Base-by-base conservation (phyloP, 1,284 basidiomycete genomes). In the Cutaneotrichosporon sp. region DNA sequence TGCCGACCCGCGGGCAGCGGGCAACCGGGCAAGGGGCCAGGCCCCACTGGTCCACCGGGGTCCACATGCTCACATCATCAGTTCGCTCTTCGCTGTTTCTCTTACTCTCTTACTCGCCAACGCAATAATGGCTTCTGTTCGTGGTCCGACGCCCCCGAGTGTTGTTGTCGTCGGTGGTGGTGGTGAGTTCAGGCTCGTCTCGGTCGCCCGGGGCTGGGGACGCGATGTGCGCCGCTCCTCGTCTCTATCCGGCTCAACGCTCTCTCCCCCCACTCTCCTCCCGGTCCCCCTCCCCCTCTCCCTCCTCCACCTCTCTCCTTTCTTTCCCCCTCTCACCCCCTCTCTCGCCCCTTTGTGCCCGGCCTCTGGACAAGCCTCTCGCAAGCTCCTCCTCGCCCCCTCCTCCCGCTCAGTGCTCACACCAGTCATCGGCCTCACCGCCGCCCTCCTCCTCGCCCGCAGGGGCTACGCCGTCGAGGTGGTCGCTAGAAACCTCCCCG, bases 401-500 rank as follows among this genome's bases (percentile, higher is more conserved):
- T 5, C 9, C 42, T 22, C 9, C 42, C 25, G 14, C 16, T 11
- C 16, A 14, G 20, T 18, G 33, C 54, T 60, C 24, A 53, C 24
- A 11, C 20, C 54, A 67, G 66, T 67, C 31, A 63, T 67, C 31
- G 66, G 66, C 52, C 54, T 67, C 36, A 67, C 66, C 14, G 60
- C 58, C 7, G 66, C 66, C 29, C 61, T 67, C 25, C n/a, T 63
- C 29, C 63, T 67, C 18, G 66, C 66, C 7, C 57, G 66, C 18
- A 25, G 60, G 3, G 66, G 52, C 25, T 54, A 53, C 38, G 13
- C 56, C 34, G 24, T 55, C 18, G 20, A 58, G 24, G 22, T 54
- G 46, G 24, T 58, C 33, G 33, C 57, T 58, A 31, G 80, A 76
- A 24, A 84, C 66, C 61, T 81, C 72, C 75, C 82, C 84, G 16